Conservation (phyloP, 305 asterid species). For the Caryopteris hybrid region DNA sequence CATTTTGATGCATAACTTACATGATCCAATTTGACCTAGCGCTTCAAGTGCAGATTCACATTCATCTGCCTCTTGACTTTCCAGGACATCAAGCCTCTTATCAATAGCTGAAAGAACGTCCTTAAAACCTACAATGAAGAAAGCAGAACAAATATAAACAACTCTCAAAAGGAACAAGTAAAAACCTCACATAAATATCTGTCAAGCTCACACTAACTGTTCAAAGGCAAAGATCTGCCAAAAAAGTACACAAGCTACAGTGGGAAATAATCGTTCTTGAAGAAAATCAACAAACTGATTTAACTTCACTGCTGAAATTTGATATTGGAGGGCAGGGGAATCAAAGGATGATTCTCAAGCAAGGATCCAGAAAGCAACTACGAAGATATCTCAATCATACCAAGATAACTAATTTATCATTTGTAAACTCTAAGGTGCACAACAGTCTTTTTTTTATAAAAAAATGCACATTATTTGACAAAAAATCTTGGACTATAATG, state of each 20-base stretch:
- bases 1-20: slow-evolving; percentile 46
- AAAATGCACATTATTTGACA: neutral
- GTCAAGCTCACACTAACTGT: neutral
- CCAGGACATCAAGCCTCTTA: slow-evolving; percentile 55
- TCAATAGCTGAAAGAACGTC: slow-evolving; percentile 63
- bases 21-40: slow-evolving; percentile 84
- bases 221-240: neutral
- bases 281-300: slow-evolving; percentile 6
- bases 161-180: neutral
- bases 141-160: slow-evolving; percentile 16
- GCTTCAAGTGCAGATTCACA: slow-evolving; percentile 93
- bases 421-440: neutral
- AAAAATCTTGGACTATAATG: neutral
- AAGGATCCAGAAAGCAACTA: neutral
- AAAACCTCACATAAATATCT: neutral
- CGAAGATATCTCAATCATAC: neutral
- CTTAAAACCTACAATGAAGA: slow-evolving; percentile 48
- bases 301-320: neutral
- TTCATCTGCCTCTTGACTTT: slow-evolving; percentile 66
- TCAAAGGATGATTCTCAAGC: neutral
- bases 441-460: neutral
- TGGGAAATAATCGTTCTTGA: neutral
- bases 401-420: neutral
- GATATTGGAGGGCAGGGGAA: neutral
- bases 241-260: neutral